Base-by-base conservation (phyloP, 2,329 filamentous ascomycete genomes). In the Ustilaginoidea virens region DNA sequence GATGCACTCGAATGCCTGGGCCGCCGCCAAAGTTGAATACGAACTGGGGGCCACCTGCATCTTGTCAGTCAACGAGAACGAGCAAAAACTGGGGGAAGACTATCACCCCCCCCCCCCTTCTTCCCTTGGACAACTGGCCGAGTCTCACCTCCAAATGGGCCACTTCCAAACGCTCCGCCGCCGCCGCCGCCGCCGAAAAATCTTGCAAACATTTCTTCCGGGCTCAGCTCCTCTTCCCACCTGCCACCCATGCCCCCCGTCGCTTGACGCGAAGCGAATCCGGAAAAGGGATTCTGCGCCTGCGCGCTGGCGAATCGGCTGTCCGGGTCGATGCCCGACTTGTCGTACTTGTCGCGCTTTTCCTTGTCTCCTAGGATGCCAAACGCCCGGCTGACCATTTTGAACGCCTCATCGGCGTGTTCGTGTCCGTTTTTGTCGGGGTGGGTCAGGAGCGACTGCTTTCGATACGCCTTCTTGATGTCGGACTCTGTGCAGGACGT, bases 371-470 rank as follows among this genome's bases (percentile, higher is more conserved):
- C 87, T 27, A 98, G 63, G 29, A 96, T 74, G 43, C 92, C 80
- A 52, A 98, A 98, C 11, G 90, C 90, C 43, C 83, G 70, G 46
- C 82, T 80, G 15, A 98, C 85, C 80, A 94, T 80, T 63, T 98
- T 98, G 62, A 98, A 98, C 18, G 90, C 90, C 60, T 98, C 90
- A 51, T 94, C 90, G 31, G 90, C 87, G 35, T 92, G 74, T 21
- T 87, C 77, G 52, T 94, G 86, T 28, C 86, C 86, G 65, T 98
- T 98, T 64, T 98, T 98, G 63, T 98, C 90, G 38, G 90, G 90
- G 63, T 98, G 90, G 34, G 90, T 98, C 47, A 96, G 66, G 45
- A 98, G 61, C 49, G 80, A 90, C 51, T 92, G 68, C 59, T 93
- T 96, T 47, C 87, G 73, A 58, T 98, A 98, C 5, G 90, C 87